Conservation (phyloP, 2,329 filamentous ascomycete genomes). For the Paraphoma sp. region DNA sequence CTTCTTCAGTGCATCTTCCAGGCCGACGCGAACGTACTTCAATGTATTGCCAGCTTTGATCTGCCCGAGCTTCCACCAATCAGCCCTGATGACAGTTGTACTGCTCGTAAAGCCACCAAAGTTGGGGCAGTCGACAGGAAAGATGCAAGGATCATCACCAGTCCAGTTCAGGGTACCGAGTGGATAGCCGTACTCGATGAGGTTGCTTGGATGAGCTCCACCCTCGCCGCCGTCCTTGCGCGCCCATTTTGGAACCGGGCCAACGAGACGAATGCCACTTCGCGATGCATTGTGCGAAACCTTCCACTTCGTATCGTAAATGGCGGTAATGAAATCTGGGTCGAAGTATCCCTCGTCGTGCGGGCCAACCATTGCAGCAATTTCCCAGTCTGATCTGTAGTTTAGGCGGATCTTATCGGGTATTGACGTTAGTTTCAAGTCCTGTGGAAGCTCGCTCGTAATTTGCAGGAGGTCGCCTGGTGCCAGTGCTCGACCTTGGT, state of each 20-base stretch:
- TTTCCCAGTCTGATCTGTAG: constrained; percentile 60
- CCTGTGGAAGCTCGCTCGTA: constrained; percentile 46
- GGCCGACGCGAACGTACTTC: constrained; percentile 57
- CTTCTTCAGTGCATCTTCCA: constrained; percentile 59
- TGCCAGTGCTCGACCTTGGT: constrained; percentile 63
- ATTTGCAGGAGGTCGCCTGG: constrained; percentile 62
- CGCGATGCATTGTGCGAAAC: constrained; percentile 67
- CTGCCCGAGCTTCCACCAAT: constrained; percentile 69
- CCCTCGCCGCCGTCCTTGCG: constrained; percentile 67
- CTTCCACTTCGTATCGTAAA: constrained; percentile 65
- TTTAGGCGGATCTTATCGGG: constrained; percentile 56
- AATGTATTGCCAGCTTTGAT: constrained; percentile 65
- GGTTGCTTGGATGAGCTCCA: constrained; percentile 66
- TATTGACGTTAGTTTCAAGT: constrained; percentile 42
- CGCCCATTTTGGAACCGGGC: constrained; percentile 65
- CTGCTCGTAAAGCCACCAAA: constrained; percentile 66
- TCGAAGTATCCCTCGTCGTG: constrained; percentile 63
- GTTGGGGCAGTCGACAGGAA: constrained; percentile 65
- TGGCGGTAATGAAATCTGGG: constrained; percentile 60
- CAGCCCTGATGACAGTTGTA: constrained; percentile 63
- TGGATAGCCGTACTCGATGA: constrained; percentile 62
- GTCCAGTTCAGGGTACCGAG: constrained; percentile 67
- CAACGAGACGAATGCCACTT: constrained; percentile 66
- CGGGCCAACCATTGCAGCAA: constrained; percentile 63
- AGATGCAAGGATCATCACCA: constrained; percentile 67